Base-by-base conservation (phyloP, 371 early-diverging fungal genomes). In the Mortierella sp. region DNA sequence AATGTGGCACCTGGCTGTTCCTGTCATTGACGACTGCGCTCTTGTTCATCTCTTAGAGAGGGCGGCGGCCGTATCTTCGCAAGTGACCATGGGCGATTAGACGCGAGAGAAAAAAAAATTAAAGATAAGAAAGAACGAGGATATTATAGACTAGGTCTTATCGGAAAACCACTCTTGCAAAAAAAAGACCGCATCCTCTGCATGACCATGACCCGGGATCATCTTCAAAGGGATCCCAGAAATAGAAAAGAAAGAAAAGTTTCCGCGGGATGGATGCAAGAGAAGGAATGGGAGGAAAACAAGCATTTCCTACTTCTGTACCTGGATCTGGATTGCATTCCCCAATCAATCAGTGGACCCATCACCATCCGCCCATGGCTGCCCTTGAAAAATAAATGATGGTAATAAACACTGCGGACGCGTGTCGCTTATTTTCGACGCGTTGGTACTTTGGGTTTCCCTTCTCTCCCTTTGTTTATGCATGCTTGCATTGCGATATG, bases 211-310 rank as follows among this genome's bases (percentile, higher is more conserved):
- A 16, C 34, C 61, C 34, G 9, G 14, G 19, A 61, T 61, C 61
- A 31, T 34, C 61, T 5, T 28, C 13, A 59, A 16, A 57, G 6
- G 61, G 61, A 16, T 14, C 34, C 34, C 21, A 61, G 61, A 61
- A 61, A 61, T 61, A 61, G 61, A 61, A 31, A 31, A 50, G 46
- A 46, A 46, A 46, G 50, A 50, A 50, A 34, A 61, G 61, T 34
- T 28, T 31, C 61, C 61, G 61, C 61, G 61, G 61, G 34, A 57
- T 61, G 61, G 31, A 19, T 34, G 31, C 34, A 61, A 34, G 61
- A 61, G 16, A 13, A 57, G 19, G 34, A 19, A 34, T 40, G 37
- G 14, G 6, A 31, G 61, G 34, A 34, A 31, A 31, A 4, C 10
- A 34, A 61, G 34, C 34, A 34, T 31, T 34, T 61, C 4, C 6